Evolutionary conservation across 2,329 filamentous ascomycete species (phyloP), one percentile per base, ranked within the genome.

Genomic region (Zasmidium angulare): DNA sequence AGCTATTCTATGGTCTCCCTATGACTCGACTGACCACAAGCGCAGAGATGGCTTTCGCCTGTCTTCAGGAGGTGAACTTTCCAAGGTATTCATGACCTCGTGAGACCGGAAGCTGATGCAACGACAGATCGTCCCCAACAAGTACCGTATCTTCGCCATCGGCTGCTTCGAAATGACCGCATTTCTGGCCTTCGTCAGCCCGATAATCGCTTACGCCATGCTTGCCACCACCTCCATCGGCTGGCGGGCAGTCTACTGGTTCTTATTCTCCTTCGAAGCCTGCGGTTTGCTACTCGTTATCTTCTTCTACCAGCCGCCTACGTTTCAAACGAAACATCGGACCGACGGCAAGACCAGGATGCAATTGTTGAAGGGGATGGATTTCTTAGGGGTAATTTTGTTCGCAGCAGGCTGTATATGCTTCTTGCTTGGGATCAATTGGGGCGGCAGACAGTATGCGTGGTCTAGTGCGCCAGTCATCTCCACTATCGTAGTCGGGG

Each of bases 341-440:
- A 59, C 59, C 20, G 70, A 72, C 51, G 58, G 61, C 17, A 70
- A 71, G 59, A 65, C 63, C 1, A 66, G 67, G 47, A 63, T 59
- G 64, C 52, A 71, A 56, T 59, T 72, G 26, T 52, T 83, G 19
- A 69, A 68, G 19, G 75, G 79, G 14, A 74, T 84, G 55, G 82
- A 84, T 66, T 83, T 78, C 60, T 68, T 82, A 2, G 81, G 81
- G 47, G 75, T 80, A n/a, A 19, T 29, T 2, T 43, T 60, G 17
- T 63, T 63, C 48, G 24, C 58, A 2, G 29, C 48, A 1, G 61
- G 58, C 0, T 57, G 57, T 20, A 51, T 60, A 7, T 47, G 48
- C 7, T 63, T 63, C 40, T 26, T 63, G 29, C 43, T 63, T 21
- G 61, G 57, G 4, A 43, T 63, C 31, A 63, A 60, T 50, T 63